Evolutionary conservation across 202 grass and related monocot genomes (phyloP), one percentile per base, ranked within the genome.

Genomic region (Sporobolus alterniflorus): DNA sequence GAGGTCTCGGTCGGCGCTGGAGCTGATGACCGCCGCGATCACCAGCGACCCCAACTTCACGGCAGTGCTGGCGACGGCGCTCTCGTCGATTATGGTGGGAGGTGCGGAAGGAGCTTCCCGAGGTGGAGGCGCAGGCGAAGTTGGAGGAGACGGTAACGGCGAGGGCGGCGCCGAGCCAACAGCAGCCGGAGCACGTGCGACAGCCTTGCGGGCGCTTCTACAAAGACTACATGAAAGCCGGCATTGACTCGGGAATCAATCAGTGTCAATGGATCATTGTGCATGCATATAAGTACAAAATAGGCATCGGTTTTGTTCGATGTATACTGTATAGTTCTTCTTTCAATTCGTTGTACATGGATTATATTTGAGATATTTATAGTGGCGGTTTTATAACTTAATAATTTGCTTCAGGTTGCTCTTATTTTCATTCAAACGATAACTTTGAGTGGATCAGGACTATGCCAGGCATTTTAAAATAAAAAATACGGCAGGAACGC

Each of bases 11-110:
- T 31, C 50, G 30, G 33, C 34, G 57, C 11, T 88, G 74, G 80
- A 77, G 72, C 77, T 59, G 15, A 76, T 83, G 79, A 89, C 87
- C 3, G 87, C 82, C 5, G 82, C 87, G 24, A 85, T 89, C 60
- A 26, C 87, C 25, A 47, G 31, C 25, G 82, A 89, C 44, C 87
- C 87, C 54, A 89, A 81, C 71, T 89, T 89, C 64, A 84, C 87
- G 31, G 7, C 70, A 7, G 82, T 11, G 10, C 43, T 89, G 32
- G 82, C 75, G 20, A 44, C 87, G 7, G 87, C 87, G 11, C 64
- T 89, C 63, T 84, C 81, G 1, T 76, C 87, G 24, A 71, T 89
- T 82, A 81, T 89, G 20, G 82, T 68, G 0, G 70, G 75, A 68
- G 49, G 62, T 4, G 75, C 56, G 0, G 56, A 60, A 5, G 56